These are phyloP conservation scores for Fusarium citri DNA, from an alignment of 2,329 filamentous ascomycete species.

Conservation along the genomic window DNA sequence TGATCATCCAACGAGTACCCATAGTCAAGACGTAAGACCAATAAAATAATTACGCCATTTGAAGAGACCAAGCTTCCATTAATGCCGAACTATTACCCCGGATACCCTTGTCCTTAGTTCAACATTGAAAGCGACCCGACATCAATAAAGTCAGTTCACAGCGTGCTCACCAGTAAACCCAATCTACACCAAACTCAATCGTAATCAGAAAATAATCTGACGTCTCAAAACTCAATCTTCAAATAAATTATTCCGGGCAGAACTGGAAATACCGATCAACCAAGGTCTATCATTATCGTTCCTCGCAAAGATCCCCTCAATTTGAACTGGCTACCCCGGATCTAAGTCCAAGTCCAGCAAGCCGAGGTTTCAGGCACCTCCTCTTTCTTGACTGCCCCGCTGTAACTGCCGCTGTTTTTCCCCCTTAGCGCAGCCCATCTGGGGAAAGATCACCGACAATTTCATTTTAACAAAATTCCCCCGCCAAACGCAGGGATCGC, in stretches of 20 bases:
- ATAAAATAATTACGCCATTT: background rate
- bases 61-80: background rate
- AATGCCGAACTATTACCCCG: background rate
- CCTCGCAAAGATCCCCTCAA: constrained; percentile 5
- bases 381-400: background rate
- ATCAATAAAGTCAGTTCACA: background rate
- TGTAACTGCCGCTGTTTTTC: constrained; percentile 21
- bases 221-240: background rate
- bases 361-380: constrained; percentile 24
- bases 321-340: constrained; percentile 3
- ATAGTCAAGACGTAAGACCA: background rate
- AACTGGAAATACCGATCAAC: background rate
- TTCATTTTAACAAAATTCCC: background rate
- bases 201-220: background rate
- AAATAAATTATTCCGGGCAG: background rate
- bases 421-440: background rate
- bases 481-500: background rate
- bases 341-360: constrained; percentile 17
- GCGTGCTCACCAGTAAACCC: background rate
- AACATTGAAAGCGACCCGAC: background rate
- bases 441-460: constrained; percentile 14
- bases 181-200: background rate
- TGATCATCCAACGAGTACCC: background rate
- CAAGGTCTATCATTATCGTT: too few relatives aligned
- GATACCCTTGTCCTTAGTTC: background rate